These are phyloP conservation scores for Entophlyctis helioformis DNA, from an alignment of 192 early-diverging fungal genomes.

Conservation along the genomic window DNA sequence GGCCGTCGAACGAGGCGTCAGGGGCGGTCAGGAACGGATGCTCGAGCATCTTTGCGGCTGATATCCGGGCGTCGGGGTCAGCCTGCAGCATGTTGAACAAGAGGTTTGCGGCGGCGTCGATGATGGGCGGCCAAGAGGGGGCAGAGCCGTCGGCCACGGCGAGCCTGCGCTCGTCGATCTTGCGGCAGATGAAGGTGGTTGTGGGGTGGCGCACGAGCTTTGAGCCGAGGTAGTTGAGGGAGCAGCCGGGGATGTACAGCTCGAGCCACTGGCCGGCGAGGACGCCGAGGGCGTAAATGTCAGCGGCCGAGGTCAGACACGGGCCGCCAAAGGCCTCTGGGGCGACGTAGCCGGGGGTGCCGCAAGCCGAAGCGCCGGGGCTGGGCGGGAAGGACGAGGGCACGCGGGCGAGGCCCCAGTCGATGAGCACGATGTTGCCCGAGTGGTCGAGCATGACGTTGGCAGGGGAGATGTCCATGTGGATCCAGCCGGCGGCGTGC, in stretches of 20 bases:
- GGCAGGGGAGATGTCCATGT: constrained; percentile 55
- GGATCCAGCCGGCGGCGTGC: constrained; percentile 50
- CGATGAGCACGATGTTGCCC: constrained; percentile 48
- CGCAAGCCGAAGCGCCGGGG: constrained; percentile 38
- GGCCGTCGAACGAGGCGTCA: too few species aligned
- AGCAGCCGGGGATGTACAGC: constrained; percentile 48
- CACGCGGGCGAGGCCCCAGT: constrained; percentile 60
- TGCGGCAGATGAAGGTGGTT: constrained; percentile 49
- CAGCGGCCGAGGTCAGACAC: constrained; percentile 28
- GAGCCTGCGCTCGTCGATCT: constrained; percentile 12
- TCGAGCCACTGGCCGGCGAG: constrained; percentile 67
- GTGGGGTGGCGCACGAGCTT: constrained; percentile 52
- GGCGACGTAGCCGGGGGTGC: constrained; percentile 65
- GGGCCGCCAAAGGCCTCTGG: constrained; percentile 41
- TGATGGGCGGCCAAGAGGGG: constrained; percentile 26
- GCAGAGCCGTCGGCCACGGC: neutral
- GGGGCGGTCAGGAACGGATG: constrained; percentile 46
- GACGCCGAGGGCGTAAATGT: constrained; percentile 58
- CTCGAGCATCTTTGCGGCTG: constrained; percentile 35
- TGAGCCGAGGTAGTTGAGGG: constrained; percentile 58
- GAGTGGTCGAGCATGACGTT: constrained; percentile 5
- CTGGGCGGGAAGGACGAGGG: neutral
- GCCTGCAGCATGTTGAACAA: constrained; percentile 42
- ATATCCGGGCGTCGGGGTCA: constrained; percentile 39
- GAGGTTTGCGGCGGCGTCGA: constrained; percentile 52